Conservation (phyloP, 2,329 filamentous ascomycete genomes). For the Ophiostoma pallidulum region DNA sequence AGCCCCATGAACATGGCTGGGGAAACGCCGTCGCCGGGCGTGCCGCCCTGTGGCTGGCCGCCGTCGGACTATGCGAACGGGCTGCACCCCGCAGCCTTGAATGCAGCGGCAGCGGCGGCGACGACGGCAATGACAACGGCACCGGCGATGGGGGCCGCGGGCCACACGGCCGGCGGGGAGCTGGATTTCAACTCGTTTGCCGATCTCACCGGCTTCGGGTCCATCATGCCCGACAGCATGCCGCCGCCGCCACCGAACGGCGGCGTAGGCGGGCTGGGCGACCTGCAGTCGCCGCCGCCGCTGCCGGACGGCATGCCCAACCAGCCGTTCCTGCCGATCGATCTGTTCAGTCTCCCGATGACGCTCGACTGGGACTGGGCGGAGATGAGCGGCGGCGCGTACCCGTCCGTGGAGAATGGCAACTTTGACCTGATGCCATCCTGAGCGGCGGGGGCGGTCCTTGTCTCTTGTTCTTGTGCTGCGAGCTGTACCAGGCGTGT, state of each 20-base stretch:
- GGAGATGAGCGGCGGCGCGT: slow-evolving; percentile 56
- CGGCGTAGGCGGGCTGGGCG: slow-evolving; percentile 10
- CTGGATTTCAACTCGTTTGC: slow-evolving; percentile 29
- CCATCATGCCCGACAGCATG: slow-evolving; percentile 20
- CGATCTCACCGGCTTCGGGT: slow-evolving; percentile 36
- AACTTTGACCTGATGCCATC: slow-evolving; percentile 30
- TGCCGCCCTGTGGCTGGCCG: slow-evolving; percentile 37
- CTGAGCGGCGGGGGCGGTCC: too few species aligned
- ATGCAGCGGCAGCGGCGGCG: slow-evolving; percentile 30
- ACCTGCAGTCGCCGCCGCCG: slow-evolving; percentile 27
- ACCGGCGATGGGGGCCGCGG: background rate
- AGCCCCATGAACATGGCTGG: slow-evolving; percentile 32
- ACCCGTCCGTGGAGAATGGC: slow-evolving; percentile 55
- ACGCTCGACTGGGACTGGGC: slow-evolving; percentile 83
- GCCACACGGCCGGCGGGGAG: background rate
- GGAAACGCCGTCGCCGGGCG: slow-evolving; percentile 35
- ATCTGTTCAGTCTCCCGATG: slow-evolving; percentile 93
- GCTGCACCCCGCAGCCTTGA: too few species aligned
- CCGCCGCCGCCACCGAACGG: slow-evolving; percentile 1
- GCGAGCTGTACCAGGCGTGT: too few species aligned
- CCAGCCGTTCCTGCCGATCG: slow-evolving; percentile 82
- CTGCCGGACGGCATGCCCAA: slow-evolving; percentile 42
- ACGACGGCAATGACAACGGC: background rate
- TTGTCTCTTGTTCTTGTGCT: too few species aligned
- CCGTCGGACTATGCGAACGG: slow-evolving; percentile 2